Evolutionary conservation across 1,139 yeast species (phyloP).

Genomic region (Yarrowia galli): DNA sequence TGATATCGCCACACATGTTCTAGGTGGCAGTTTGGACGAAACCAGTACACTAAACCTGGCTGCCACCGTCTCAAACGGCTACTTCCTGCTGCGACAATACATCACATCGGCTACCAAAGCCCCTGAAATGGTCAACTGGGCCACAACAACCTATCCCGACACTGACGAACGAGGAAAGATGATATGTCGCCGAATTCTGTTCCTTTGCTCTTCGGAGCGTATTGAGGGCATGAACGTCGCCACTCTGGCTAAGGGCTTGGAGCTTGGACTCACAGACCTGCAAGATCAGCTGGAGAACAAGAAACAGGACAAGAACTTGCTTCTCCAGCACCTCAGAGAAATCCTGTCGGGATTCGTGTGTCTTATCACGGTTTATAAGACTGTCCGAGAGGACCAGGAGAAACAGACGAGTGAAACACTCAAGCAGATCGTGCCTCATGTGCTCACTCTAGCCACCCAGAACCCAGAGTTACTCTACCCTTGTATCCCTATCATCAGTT

Average conservation of each 20-base stretch:
- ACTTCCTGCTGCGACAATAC: conserved; percentile 8
- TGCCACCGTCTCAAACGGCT: conserved; percentile 24
- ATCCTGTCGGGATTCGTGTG: conserved; percentile 34
- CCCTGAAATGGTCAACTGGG: conserved; percentile 28
- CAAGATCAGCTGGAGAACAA: not conserved
- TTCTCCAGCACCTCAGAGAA: conserved; percentile 10
- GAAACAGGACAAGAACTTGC: conserved; percentile 6
- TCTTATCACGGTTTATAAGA: conserved; percentile 23
- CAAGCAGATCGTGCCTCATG: conserved; percentile 15
- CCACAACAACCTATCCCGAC: not conserved
- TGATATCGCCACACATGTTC: conserved; percentile 19
- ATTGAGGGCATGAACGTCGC: conserved; percentile 13
- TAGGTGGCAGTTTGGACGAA: conserved; percentile 4
- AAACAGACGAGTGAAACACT: conserved; percentile 4
- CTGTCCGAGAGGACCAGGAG: conserved; percentile 23
- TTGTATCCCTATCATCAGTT: conserved; percentile 26
- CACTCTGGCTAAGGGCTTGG: conserved; percentile 5
- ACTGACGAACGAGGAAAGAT: conserved; percentile 24
- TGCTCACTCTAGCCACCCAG: conserved; percentile 14
- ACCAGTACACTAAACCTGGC: conserved; percentile 18
- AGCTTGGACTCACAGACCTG: conserved; percentile 10
- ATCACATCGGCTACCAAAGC: conserved; percentile 18
- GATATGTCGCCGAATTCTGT: conserved; percentile 26
- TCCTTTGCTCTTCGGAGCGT: conserved; percentile 19
- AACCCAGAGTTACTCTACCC: conserved; percentile 20